phyloP scores from a whole-genome alignment of 768 basidiomycete species.

The Plicaturopsis crispa region DNA sequence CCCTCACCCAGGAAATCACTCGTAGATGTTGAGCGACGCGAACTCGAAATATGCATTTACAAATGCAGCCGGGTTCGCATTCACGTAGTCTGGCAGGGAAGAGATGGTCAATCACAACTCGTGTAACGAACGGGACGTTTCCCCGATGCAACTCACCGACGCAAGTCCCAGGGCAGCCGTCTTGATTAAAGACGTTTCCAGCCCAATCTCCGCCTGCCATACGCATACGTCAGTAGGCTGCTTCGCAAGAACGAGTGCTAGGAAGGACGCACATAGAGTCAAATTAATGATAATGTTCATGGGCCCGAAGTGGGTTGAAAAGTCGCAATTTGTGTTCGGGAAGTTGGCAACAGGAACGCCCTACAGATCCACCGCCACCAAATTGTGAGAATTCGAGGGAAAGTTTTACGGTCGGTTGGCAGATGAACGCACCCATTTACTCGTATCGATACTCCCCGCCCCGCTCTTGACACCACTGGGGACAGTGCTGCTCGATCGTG shows the following conservation, averaged over 20 bases:
- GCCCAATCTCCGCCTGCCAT: slow-evolving; percentile 23
- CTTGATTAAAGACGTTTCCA: slow-evolving; percentile 12
- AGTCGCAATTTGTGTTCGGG: slow-evolving; percentile 50
- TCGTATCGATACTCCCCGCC: slow-evolving; percentile 34
- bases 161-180: slow-evolving; percentile 19
- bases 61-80: slow-evolving; percentile 30
- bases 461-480: slow-evolving; percentile 41
- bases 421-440: slow-evolving; percentile 40
- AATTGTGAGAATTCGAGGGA: too few species aligned
- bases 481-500: slow-evolving; percentile 33
- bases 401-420: too few species aligned
- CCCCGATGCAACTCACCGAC: slow-evolving; percentile 18
- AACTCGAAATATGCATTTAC: slow-evolving; percentile 32
- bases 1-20: too few species aligned
- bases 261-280: neutral
- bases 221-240: neutral
- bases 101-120: neutral
- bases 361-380: too few species aligned
- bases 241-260: too few species aligned
- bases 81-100: slow-evolving; percentile 21
- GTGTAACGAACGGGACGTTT: neutral
- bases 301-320: slow-evolving; percentile 42
- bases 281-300: slow-evolving; percentile 62
- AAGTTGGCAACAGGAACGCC: slow-evolving; percentile 56
- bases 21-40: slow-evolving; percentile 27